phyloP scores from a whole-genome alignment of 805 yeast species.

The Nakazawaea populi region DNA sequence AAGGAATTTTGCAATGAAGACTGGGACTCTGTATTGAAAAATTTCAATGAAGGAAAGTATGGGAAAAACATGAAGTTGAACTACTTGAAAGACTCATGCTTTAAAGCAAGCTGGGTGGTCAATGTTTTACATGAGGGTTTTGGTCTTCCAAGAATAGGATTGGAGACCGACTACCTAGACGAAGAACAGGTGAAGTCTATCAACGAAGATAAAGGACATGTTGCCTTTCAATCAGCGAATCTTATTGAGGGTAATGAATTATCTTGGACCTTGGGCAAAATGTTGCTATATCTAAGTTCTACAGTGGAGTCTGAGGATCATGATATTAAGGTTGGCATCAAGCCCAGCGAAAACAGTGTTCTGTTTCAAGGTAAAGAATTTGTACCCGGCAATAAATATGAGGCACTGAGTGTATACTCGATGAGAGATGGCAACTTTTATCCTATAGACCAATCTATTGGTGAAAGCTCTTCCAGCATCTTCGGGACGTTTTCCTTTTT shows the following conservation, averaged over 20 bases:
- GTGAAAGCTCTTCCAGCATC: background rate
- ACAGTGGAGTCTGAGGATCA: conserved; percentile 34
- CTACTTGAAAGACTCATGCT: conserved; percentile 71
- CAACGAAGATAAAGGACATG: conserved; percentile 23
- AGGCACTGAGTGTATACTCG: background rate
- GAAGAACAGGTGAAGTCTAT: conserved; percentile 20
- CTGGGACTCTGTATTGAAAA: conserved; percentile 53
- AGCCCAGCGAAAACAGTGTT: conserved; percentile 32
- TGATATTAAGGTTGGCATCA: conserved; percentile 26
- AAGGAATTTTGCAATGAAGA: conserved; percentile 68
- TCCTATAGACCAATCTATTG: background rate
- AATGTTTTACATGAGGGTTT: conserved; percentile 91
- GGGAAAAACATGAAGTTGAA: conserved; percentile 49
- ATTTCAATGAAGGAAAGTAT: conserved; percentile 50
- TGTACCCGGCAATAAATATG: conserved; percentile 25
- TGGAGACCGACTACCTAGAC: conserved; percentile 34
- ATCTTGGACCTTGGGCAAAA: conserved; percentile 94
- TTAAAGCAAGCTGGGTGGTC: conserved; percentile 92
- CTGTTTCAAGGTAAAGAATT: conserved; percentile 19
- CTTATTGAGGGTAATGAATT: conserved; percentile 78
- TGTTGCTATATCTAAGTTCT: conserved; percentile 75
- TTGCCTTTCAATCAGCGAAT: conserved; percentile 79
- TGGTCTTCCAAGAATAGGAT: conserved; percentile 67
- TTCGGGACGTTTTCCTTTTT: conserved; percentile 11
- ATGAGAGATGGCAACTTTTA: background rate